phyloP scores from a whole-genome alignment of 2,329 filamentous ascomycete species.

The Penicillium sp. region DNA sequence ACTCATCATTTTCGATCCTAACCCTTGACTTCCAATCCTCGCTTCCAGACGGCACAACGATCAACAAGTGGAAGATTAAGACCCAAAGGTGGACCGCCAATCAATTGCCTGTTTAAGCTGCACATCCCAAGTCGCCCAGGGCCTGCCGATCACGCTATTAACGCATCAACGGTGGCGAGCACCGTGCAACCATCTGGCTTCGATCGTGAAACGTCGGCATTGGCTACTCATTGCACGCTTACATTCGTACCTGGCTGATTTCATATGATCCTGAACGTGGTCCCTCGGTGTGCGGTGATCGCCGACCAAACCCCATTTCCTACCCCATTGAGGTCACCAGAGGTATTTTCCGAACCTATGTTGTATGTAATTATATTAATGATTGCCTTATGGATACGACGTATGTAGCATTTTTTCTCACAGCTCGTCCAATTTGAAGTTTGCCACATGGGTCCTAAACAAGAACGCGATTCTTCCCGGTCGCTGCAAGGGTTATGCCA shows the following conservation, averaged over 20 bases:
- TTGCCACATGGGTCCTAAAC: constrained; percentile 11
- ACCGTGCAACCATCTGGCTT: constrained; percentile 17
- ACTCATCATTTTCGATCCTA: neutral
- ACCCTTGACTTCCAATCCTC: neutral
- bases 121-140: constrained; percentile 15
- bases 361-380: neutral
- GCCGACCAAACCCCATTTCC: neutral
- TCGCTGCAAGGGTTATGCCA: constrained; percentile 9
- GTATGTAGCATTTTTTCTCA: neutral
- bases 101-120: constrained; percentile 16
- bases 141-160: constrained; percentile 24
- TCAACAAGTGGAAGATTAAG: constrained; percentile 20
- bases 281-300: neutral
- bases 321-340: no score
- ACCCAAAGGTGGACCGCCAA: constrained; percentile 4
- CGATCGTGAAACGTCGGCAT: constrained; percentile 27
- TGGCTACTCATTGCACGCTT: constrained; percentile 6
- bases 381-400: neutral
- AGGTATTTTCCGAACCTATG: no score
- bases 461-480: constrained; percentile 3
- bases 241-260: constrained; percentile 11
- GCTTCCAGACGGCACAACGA: constrained; percentile 7
- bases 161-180: constrained; percentile 25
- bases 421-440: neutral
- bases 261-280: constrained; percentile 19